Percentiles rank a stretch among this genome's conserved stretches.
Evolutionary conservation across 164 flowering plant species (phyloP).

Genomic region (Nymphaea thermarum): DNA sequence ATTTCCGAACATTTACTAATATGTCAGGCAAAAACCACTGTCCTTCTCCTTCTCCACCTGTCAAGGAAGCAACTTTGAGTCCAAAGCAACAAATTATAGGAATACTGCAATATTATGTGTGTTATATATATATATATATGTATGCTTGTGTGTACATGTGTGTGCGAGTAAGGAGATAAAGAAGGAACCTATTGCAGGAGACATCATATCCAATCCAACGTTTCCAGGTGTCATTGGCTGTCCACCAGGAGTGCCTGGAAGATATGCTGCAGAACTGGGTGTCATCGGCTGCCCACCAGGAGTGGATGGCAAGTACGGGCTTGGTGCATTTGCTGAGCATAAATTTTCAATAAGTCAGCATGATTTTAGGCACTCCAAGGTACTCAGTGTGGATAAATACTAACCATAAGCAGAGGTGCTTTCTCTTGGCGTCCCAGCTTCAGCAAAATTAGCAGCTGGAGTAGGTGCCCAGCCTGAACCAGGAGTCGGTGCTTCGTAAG

Average conservation of each 20-base stretch:
- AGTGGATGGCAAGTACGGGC: constrained; percentile 93
- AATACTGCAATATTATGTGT: no score
- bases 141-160: background rate
- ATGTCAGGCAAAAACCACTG: constrained; percentile 75
- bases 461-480: constrained; percentile 95
- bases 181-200: constrained; percentile 70
- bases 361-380: background rate
- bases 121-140: background rate
- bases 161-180: background rate
- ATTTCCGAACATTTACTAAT: constrained; percentile 55
- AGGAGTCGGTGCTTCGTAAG: constrained; percentile 97
- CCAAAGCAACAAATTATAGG: background rate
- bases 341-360: background rate
- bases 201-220: constrained; percentile 90
- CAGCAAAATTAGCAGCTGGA: constrained; percentile 76
- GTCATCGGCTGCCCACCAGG: constrained; percentile 99
- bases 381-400: background rate
- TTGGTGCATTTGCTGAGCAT: constrained; percentile 82
- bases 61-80: constrained; percentile 1
- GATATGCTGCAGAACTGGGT: constrained; percentile 71
- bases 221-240: constrained; percentile 99
- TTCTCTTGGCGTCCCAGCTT: constrained; percentile 95
- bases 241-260: constrained; percentile 99
- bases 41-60: constrained; percentile 82
- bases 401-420: constrained; percentile 71